Evolutionary conservation across 2,329 filamentous ascomycete genomes (phyloP), one percentile per base, ranked within the genome.

Genomic region (Fusarium multiceps): DNA sequence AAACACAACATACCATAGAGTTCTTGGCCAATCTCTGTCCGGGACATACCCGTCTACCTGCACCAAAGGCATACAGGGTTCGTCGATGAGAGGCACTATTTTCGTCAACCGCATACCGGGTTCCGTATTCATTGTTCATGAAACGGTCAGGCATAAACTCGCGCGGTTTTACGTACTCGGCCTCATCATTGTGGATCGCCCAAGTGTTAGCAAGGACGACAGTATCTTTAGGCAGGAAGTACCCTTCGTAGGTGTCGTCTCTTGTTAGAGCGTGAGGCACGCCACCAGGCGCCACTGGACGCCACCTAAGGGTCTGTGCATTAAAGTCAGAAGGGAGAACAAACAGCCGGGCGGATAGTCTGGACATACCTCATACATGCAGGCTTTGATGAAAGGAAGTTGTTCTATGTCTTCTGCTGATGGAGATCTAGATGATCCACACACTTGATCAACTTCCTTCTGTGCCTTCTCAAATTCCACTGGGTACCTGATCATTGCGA

Each of bases 181-280:
- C 25, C 20, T 57, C 43, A 20, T 57, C 54, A 7, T 49, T 57
- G 14, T 57, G 54, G 5, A 57, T 57, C 2, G 54, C 54, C 54
- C 54, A 86, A 34, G 74, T 66, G 55, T 80, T 80, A 23, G 73
- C 68, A 6, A 80, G 51, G 1, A 88, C 75, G 0, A 80, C 82
- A 0, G 85, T 85, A 1, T 82, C 84, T 4, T 80, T 78, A 4
- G 85, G 84, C 25, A 87, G 85, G 16, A 79, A 75, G 67, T 83
- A 85, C 18, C 83, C 84, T 45, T 81, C 79, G 69, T 85, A 87
- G 14, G 76, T 73, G 59, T 87, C 84, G 46, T 87, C 84, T 28
- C 82, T 78, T 1, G 81, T 83, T 1, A 80, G 79, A 1, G 83
- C 83, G 59, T 87, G 85, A 1, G 84, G 85, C 2, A 76, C 71